Evolutionary conservation across 768 basidiomycete genomes (phyloP).

Genomic region (Crassisporium funariophilum): DNA sequence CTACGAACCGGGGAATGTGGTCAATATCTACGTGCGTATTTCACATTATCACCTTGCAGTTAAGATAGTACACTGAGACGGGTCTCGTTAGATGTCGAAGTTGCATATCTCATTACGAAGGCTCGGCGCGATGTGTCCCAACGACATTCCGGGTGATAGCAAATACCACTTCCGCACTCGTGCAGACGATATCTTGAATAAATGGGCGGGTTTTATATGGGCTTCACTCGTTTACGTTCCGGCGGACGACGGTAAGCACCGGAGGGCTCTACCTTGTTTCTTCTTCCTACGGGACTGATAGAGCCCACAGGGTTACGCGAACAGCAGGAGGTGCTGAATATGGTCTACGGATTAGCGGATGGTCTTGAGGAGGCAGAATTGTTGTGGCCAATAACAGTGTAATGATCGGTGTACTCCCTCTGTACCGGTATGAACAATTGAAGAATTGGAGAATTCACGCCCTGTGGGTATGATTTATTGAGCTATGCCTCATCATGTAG

Average conservation of each 20-base stretch:
- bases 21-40: neutral
- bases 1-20: neutral
- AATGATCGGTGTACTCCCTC: no score
- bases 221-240: conserved; percentile 10
- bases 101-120: conserved; percentile 12
- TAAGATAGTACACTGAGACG: neutral
- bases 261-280: no score
- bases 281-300: no score
- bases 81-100: conserved; percentile 5
- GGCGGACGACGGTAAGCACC: conserved; percentile 9
- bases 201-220: conserved; percentile 8
- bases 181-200: conserved; percentile 7
- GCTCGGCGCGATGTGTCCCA: conserved; percentile 1
- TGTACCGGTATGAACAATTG: no score
- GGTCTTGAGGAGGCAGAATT: no score
- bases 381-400: no score
- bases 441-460: no score
- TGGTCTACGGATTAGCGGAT: no score
- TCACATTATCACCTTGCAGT: neutral
- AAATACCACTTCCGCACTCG: conserved; percentile 15
- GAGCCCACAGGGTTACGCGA: no score
- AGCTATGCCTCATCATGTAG: no score
- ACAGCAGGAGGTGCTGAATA: no score
- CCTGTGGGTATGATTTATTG: no score
- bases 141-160: conserved; percentile 12